phyloP scores from a whole-genome alignment of 345 rosid species.

The Eutrema yunnanense region DNA sequence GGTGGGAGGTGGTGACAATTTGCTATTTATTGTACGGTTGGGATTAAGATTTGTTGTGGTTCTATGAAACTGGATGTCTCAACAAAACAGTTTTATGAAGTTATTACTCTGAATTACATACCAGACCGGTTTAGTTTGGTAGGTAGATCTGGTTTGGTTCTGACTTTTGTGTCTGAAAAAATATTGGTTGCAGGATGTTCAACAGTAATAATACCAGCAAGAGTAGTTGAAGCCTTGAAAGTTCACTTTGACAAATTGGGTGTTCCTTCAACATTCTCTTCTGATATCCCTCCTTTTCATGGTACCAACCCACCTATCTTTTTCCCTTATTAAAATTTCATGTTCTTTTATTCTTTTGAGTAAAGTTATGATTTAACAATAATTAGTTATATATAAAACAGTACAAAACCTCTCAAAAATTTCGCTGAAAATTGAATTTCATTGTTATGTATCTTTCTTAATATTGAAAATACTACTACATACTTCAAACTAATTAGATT shows the following conservation, averaged over 20 bases:
- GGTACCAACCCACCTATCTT: slow-evolving; percentile 33
- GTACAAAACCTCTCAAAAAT: background rate
- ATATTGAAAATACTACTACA: background rate
- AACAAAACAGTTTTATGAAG: slow-evolving; percentile 5
- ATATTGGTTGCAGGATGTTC: slow-evolving; percentile 52
- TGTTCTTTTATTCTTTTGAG: background rate
- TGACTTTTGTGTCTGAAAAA: slow-evolving; percentile 2
- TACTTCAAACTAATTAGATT: background rate
- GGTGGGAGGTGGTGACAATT: slow-evolving; percentile 19
- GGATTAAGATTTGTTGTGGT: background rate
- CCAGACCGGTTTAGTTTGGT: background rate
- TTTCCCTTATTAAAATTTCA: background rate
- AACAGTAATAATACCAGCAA: slow-evolving; percentile 72
- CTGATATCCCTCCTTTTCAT: slow-evolving; percentile 35
- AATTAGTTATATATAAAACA: background rate
- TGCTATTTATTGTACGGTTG: background rate
- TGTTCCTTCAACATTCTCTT: slow-evolving; percentile 37
- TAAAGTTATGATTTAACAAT: background rate
- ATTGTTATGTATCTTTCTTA: background rate
- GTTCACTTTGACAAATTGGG: slow-evolving; percentile 69
- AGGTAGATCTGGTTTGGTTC: background rate
- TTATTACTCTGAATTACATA: background rate
- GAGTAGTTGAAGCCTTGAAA: slow-evolving; percentile 74
- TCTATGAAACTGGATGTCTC: slow-evolving; percentile 21
- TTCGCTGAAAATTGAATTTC: background rate